phyloP scores from a whole-genome alignment of 164 flowering plant genomes.

The Macadamia tetraphylla region DNA sequence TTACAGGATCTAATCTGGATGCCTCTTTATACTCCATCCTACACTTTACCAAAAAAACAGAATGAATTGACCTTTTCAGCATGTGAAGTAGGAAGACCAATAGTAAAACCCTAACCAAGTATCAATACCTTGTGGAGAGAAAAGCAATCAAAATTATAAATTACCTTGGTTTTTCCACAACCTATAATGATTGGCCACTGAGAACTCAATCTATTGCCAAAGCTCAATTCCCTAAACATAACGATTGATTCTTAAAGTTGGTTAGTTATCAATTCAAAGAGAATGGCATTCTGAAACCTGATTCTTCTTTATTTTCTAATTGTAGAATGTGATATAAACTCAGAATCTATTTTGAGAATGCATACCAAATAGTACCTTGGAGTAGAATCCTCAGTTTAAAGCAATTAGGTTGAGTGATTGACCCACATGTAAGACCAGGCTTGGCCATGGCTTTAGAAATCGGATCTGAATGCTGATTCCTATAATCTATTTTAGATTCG shows the following conservation, averaged over 20 bases:
- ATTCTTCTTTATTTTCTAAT: no score
- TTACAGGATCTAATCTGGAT: slow-evolving; percentile 41
- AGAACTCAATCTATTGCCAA: slow-evolving; percentile 68
- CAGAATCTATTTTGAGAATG: no score
- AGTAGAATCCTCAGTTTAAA: no score
- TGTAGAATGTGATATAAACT: no score
- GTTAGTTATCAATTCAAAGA: background rate
- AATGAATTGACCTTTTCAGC: background rate
- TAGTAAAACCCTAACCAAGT: background rate
- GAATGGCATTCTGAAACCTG: no score
- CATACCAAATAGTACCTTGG: no score
- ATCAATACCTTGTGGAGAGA: no score
- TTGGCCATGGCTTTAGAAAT: no score
- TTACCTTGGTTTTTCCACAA: slow-evolving; percentile 72
- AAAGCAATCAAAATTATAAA: background rate
- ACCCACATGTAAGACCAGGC: no score
- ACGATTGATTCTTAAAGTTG: background rate
- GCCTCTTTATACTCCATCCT: slow-evolving; percentile 99
- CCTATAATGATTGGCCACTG: slow-evolving; percentile 61
- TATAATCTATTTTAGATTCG: no score
- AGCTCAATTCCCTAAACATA: slow-evolving; percentile 63
- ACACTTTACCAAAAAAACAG: slow-evolving; percentile 35
- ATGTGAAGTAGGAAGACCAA: slow-evolving; percentile 2
- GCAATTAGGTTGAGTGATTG: no score
- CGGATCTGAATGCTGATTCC: no score